Conservation (phyloP, 208 protist species). For the Leishmania tarentolae region DNA sequence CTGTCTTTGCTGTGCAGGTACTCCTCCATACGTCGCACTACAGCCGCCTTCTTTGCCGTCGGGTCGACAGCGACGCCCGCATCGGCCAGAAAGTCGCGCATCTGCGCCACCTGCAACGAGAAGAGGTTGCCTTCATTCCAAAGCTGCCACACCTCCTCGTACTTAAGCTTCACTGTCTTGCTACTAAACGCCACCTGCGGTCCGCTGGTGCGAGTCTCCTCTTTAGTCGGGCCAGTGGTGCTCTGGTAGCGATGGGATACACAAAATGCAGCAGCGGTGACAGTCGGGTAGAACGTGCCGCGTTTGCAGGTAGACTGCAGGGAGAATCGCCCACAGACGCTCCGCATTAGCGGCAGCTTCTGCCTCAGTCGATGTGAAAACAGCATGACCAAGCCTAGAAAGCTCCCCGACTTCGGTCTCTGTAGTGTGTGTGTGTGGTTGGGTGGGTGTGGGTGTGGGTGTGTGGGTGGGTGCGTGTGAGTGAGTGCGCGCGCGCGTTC, state of each 20-base stretch:
- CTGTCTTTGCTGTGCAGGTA: conserved; percentile 55
- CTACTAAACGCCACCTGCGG: conserved; percentile 1
- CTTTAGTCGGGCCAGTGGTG: neutral
- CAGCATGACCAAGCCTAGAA: neutral
- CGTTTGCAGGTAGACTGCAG: neutral
- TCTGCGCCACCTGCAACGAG: conserved; percentile 79
- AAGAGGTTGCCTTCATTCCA: conserved; percentile 94
- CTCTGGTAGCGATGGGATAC: conserved; percentile 20
- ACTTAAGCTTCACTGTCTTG: conserved; percentile 28
- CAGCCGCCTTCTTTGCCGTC: conserved; percentile 64
- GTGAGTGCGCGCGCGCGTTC: too few relatives aligned
- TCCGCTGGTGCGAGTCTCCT: neutral
- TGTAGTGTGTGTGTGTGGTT: neutral
- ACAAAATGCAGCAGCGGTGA: neutral
- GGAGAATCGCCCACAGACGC: neutral
- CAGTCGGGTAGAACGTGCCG: neutral
- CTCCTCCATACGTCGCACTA: conserved; percentile 88
- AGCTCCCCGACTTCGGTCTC: neutral
- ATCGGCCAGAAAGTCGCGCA: conserved; percentile 71
- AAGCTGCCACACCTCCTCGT: conserved; percentile 81
- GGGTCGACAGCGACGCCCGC: conserved; percentile 28
- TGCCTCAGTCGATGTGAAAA: neutral
- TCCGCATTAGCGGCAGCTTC: neutral
- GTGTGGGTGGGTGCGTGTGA: neutral
- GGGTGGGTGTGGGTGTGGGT: neutral